These are phyloP conservation scores for Microbotryum saponariae DNA, from an alignment of 1,284 basidiomycete species.

Conservation along the genomic window DNA sequence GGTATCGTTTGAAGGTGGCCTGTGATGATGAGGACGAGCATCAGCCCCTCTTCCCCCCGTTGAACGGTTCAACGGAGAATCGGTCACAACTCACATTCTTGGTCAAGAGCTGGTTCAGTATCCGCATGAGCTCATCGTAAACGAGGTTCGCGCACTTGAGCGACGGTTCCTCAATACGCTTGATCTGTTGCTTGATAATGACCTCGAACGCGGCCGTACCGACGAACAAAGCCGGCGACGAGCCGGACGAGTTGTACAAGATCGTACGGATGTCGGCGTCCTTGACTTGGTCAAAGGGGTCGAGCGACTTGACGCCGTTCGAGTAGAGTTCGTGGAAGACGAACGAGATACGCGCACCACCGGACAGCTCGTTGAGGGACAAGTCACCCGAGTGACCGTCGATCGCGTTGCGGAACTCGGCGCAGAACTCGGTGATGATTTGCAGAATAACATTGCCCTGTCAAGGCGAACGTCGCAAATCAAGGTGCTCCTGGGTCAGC, in stretches of 20 bases:
- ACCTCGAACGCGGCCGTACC: conserved; percentile 94
- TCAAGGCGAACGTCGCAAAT: background rate
- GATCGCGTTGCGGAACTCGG: conserved; percentile 91
- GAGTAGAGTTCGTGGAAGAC: conserved; percentile 98
- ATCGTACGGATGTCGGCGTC: conserved; percentile 94
- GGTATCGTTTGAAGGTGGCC: conserved; percentile 92
- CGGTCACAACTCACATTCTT: conserved; percentile 58
- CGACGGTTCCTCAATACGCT: conserved; percentile 85
- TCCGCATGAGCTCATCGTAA: conserved; percentile 94
- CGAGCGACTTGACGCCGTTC: conserved; percentile 88
- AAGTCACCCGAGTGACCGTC: conserved; percentile 96
- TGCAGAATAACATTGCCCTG: conserved; percentile 73
- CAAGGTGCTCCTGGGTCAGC: too few species aligned
- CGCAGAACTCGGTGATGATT: conserved; percentile 95
- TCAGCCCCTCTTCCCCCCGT: too few species aligned
- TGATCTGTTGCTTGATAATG: conserved; percentile 98
- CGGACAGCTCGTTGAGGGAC: conserved; percentile 86
- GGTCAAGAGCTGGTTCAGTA: conserved; percentile 75
- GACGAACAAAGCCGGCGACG: conserved; percentile 90
- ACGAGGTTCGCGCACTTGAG: conserved; percentile 89
- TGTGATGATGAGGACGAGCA: conserved; percentile 39
- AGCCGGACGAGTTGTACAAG: conserved; percentile 95
- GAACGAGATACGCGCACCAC: conserved; percentile 94
- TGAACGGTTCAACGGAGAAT: too few species aligned
- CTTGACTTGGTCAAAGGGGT: conserved; percentile 97